Percentiles rank a stretch among this genome's conserved stretches.
Conservation (phyloP, 805 yeast genomes). For the Zygosaccharomyces bisporus region DNA sequence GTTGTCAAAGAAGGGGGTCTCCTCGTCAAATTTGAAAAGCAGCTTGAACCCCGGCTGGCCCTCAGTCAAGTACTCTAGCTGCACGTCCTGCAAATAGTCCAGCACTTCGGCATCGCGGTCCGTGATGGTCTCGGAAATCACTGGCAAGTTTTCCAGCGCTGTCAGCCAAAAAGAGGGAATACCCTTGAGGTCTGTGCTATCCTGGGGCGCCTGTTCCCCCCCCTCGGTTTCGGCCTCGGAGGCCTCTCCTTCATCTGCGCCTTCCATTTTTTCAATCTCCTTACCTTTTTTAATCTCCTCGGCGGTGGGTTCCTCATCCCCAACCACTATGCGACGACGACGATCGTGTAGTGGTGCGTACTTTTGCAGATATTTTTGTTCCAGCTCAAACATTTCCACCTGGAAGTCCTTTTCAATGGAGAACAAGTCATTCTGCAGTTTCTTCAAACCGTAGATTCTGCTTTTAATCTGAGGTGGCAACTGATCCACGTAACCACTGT, state of each 20-base stretch:
- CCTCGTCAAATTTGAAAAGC: constrained; percentile 68
- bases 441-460: constrained; percentile 77
- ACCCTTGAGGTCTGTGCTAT: constrained; percentile 52
- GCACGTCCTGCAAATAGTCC: constrained; percentile 61
- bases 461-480: constrained; percentile 70
- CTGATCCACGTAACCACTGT: constrained; percentile 78
- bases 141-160: constrained; percentile 80
- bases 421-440: constrained; percentile 74
- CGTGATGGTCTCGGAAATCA: constrained; percentile 77
- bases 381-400: constrained; percentile 79
- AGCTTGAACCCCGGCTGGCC: constrained; percentile 79
- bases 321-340: constrained; percentile 69
- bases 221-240: constrained; percentile 44
- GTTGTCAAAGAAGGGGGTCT: constrained; percentile 75
- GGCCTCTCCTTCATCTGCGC: constrained; percentile 40
- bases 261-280: constrained; percentile 50
- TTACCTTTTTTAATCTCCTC: constrained; percentile 80
- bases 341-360: constrained; percentile 73
- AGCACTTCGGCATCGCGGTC: constrained; percentile 89
- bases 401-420: constrained; percentile 88
- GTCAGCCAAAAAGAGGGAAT: constrained; percentile 97
- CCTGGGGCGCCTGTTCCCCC: constrained; percentile 42
- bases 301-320: constrained; percentile 68
- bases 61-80: constrained; percentile 66
- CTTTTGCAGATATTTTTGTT: constrained; percentile 67